phyloP scores from a whole-genome alignment of 1,284 basidiomycete genomes.

The Austroboletus novae-zelandiae region DNA sequence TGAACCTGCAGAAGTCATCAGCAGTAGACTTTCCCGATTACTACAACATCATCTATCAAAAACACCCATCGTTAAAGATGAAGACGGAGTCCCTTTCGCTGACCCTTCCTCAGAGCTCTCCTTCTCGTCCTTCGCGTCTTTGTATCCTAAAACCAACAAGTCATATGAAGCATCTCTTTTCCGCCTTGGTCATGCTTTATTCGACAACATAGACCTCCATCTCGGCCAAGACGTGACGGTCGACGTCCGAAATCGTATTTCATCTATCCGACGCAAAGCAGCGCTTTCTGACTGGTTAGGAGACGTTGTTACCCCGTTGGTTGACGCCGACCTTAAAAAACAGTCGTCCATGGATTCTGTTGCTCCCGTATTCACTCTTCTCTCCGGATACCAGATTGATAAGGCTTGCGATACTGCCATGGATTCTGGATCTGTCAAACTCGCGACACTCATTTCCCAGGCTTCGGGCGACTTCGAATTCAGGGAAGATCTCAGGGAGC shows the following conservation, averaged over 20 bases:
- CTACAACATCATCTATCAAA: constrained; percentile 79
- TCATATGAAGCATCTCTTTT: constrained; percentile 82
- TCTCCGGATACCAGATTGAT: constrained; percentile 88
- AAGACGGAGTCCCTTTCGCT: constrained; percentile 55
- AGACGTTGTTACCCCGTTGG: constrained; percentile 66
- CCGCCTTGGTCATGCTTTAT: constrained; percentile 87
- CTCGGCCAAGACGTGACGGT: constrained; percentile 52
- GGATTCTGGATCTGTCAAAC: constrained; percentile 77
- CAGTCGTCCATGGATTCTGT: constrained; percentile 47
- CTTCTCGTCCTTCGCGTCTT: constrained; percentile 76
- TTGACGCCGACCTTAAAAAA: constrained; percentile 74
- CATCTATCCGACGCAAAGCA: constrained; percentile 71
- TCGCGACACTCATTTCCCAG: constrained; percentile 93
- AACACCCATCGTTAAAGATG: constrained; percentile 64
- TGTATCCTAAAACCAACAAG: constrained; percentile 74
- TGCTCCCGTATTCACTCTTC: constrained; percentile 67
- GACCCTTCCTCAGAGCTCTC: constrained; percentile 56
- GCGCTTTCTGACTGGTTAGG: constrained; percentile 87
- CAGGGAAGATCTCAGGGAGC: constrained; percentile 71
- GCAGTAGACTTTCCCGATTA: constrained; percentile 57
- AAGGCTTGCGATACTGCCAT: constrained; percentile 78
- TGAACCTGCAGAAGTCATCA: constrained; percentile 36
- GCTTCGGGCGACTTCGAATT: constrained; percentile 80
- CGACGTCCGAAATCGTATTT: constrained; percentile 60
- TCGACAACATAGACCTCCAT: constrained; percentile 79